Evolutionary conservation across 139 green algal genomes (phyloP), one percentile per base, ranked within the genome.

Genomic region (Edaphochlamys debaryana): DNA sequence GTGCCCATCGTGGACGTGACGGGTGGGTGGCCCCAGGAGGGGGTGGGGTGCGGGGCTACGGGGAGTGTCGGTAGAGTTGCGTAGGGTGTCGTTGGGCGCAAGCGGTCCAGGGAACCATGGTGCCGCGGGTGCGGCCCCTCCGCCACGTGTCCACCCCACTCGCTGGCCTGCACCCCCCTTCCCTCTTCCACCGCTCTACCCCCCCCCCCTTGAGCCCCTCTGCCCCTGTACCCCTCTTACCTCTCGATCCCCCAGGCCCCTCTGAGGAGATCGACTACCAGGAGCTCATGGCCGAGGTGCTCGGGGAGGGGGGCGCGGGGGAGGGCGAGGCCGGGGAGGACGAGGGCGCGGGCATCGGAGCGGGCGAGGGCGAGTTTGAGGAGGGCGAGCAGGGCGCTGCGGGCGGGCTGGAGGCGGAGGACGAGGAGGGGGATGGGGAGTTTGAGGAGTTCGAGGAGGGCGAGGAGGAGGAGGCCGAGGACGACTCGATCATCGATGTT

Each of bases 281-380:
- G 27, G 8, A 80, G 3, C 67, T 80, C 15, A 11, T 27, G 20
- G n/a, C 11, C 7, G 42, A 56, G 20, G 32, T 56, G 1, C 45
- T 48, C 84, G 64, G 89, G 87, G 67, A 32, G 8, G 38, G 37
- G 40, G 67, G 38, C 67, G 67, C 30, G 67, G 60, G 23, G 74
- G n/a, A 37, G 15, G 60, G 45, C 15, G 75, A 48, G 41, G 30
- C 36, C 30, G 75, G 36, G n/a, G 60, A 36, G 2, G 60, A 36
- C n/a, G 75, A 32, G 29, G 56, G 62, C 8, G 56, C 25, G 29
- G 56, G 20, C 15, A 25, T 67, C 23, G n/a, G n/a, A n/a, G 56
- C 25, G 38, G 56, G 60, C 22, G 60, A 58, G 73, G 56, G 41
- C 30, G 56, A 69, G 56, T 8, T 27, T 25, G 52, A n/a, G 0